Evolutionary conservation across 768 basidiomycete genomes (phyloP).

Genomic region (Podaxis sp.): DNA sequence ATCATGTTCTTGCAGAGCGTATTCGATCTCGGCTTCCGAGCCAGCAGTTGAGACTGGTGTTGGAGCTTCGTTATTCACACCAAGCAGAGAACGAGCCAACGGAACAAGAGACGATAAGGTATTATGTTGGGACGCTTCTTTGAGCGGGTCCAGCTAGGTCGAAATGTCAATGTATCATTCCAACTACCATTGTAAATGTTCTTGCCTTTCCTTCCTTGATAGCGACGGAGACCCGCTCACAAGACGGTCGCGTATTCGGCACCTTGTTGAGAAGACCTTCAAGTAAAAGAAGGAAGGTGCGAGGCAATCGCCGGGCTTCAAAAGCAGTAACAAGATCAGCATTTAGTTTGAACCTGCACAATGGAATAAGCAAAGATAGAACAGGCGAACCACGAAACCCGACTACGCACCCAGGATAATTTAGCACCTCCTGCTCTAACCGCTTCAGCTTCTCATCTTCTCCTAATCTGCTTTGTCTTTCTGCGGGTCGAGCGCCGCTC

Average conservation of each 20-base stretch:
- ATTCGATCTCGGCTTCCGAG: not conserved
- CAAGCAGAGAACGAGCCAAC: not conserved
- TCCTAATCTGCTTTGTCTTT: conserved; percentile 13
- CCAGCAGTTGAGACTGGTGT: not conserved
- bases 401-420: conserved; percentile 64
- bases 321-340: conserved; percentile 50
- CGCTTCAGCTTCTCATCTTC: conserved; percentile 62
- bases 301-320: conserved; percentile 67
- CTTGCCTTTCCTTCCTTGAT: conserved; percentile 72
- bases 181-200: not conserved
- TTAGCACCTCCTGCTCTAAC: conserved; percentile 68
- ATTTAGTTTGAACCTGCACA: conserved; percentile 45
- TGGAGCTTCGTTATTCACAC: not conserved
- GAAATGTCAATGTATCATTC: not conserved
- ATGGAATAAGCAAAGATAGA: not conserved
- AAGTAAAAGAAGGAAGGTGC: conserved; percentile 65
- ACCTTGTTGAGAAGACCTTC: conserved; percentile 64
- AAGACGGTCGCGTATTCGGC: conserved; percentile 61
- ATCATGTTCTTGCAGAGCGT: not conserved
- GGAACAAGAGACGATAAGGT: conserved; percentile 11
- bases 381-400: not conserved
- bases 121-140: conserved; percentile 3
- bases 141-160: conserved; percentile 16
- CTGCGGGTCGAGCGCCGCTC: conserved; percentile 24
- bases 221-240: conserved; percentile 66